Evolutionary conservation across 352 stramenopile species (phyloP).

Genomic region (Phytophthora europaea): DNA sequence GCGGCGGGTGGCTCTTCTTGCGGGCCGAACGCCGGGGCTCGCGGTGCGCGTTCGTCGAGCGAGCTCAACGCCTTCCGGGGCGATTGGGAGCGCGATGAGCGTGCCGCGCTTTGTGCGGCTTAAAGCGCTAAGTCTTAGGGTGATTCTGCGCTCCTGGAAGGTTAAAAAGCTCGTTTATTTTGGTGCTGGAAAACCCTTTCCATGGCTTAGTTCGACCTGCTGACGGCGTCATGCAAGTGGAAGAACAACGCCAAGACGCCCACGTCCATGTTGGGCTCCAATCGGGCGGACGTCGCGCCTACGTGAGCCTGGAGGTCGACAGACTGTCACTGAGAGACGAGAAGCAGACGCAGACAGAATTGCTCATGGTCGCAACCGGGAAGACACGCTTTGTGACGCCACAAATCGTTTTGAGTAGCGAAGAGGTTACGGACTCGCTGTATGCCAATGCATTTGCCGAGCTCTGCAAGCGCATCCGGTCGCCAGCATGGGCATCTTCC

Average conservation of each 20-base stretch:
- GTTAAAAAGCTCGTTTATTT: no score
- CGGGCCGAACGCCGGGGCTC: background rate
- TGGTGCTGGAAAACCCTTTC: no score
- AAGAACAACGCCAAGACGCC: constrained; percentile 11
- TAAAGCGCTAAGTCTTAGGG: no score
- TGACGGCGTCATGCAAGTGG: constrained; percentile 15
- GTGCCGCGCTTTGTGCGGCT: background rate
- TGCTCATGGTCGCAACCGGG: background rate
- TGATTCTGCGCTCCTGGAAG: no score
- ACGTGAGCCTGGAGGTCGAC: constrained; percentile 5
- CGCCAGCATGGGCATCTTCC: constrained; percentile 16
- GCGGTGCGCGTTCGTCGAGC: constrained; percentile 1
- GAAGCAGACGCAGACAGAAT: constrained; percentile 30
- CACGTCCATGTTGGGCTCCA: background rate
- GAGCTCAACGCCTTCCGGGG: background rate
- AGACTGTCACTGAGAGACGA: background rate
- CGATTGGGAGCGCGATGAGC: background rate
- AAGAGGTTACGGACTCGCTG: constrained; percentile 17
- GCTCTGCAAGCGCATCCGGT: constrained; percentile 26
- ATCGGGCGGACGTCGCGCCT: constrained; percentile 15
- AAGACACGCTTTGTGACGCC: constrained; percentile 32
- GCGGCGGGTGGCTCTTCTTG: background rate
- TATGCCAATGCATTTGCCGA: constrained; percentile 28
- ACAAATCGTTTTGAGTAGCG: constrained; percentile 18
- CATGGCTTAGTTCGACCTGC: background rate